Evolutionary conservation across 1,284 basidiomycete genomes (phyloP).

Genomic region (Irpex sp.): DNA sequence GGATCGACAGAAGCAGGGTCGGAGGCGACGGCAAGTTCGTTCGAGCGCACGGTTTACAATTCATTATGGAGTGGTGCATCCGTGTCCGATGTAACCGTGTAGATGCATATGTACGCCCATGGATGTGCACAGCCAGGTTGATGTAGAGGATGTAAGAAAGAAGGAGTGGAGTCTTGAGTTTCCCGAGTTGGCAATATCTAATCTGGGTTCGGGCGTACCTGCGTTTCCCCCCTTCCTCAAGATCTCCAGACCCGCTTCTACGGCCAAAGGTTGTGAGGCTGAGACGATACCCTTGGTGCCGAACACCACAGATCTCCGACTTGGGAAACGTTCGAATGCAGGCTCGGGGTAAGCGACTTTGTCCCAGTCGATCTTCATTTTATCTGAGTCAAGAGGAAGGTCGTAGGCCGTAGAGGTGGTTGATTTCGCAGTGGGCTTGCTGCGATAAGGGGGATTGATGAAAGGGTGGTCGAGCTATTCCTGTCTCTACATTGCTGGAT

Average conservation of each 20-base stretch:
- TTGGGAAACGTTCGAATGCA: constrained; percentile 59
- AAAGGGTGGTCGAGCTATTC: neutral
- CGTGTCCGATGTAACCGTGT: neutral
- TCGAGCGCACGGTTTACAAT: neutral
- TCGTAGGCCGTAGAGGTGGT: no score
- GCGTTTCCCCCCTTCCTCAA: constrained; percentile 91
- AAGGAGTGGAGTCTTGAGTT: neutral
- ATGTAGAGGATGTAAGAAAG: neutral
- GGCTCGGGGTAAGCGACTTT: constrained; percentile 62
- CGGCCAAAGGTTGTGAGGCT: constrained; percentile 88
- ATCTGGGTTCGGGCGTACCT: constrained; percentile 38
- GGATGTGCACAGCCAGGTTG: neutral
- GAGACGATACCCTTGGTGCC: constrained; percentile 87
- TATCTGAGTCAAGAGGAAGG: constrained; percentile 29
- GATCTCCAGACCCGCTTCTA: constrained; percentile 86
- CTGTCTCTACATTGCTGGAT: neutral
- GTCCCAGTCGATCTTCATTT: constrained; percentile 59
- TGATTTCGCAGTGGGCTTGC: neutral
- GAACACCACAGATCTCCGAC: constrained; percentile 75
- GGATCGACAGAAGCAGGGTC: neutral
- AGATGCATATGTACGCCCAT: neutral
- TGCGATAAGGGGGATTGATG: neutral
- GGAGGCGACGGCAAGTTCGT: neutral
- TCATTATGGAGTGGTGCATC: neutral
- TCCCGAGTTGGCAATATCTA: neutral